Conservation (phyloP, 225 moss, liverwort and hornwort species). For the Pleurozium schreberi region DNA sequence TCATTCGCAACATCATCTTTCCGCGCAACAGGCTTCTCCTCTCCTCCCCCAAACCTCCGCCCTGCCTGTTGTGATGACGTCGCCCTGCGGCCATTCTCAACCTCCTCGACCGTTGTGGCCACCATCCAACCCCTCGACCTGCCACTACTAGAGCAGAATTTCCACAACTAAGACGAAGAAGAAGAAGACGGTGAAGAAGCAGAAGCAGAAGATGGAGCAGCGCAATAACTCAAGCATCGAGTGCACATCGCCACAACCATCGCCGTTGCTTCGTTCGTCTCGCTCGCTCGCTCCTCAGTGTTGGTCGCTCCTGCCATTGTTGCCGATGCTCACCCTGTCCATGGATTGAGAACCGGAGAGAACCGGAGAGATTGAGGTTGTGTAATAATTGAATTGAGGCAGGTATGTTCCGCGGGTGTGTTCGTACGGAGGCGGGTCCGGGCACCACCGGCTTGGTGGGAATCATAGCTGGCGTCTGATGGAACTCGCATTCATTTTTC, state of each 20-base stretch:
- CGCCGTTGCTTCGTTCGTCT: constrained; percentile 9
- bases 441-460: neutral
- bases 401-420: neutral
- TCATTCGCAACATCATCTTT: neutral
- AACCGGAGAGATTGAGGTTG: neutral
- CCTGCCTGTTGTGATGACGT: neutral
- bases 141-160: neutral
- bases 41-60: neutral
- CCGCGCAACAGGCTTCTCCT: neutral
- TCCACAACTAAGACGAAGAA: neutral
- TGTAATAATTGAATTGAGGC: neutral
- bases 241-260: constrained; percentile 16
- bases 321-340: neutral
- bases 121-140: neutral
- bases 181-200: neutral
- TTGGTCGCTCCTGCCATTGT: neutral
- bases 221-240: neutral
- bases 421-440: neutral
- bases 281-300: neutral
- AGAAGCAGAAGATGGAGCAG: neutral
- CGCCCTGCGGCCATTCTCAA: constrained; percentile 8
- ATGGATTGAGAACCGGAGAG: neutral
- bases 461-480: neutral
- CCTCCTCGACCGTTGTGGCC: neutral
- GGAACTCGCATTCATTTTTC: constrained; percentile 1